A percentile compares a stretch with the other conserved stretches of the same genome.
Conservation (phyloP, 2,329 filamentous ascomycete genomes). For the Tolypocladium ophioglossoides region DNA sequence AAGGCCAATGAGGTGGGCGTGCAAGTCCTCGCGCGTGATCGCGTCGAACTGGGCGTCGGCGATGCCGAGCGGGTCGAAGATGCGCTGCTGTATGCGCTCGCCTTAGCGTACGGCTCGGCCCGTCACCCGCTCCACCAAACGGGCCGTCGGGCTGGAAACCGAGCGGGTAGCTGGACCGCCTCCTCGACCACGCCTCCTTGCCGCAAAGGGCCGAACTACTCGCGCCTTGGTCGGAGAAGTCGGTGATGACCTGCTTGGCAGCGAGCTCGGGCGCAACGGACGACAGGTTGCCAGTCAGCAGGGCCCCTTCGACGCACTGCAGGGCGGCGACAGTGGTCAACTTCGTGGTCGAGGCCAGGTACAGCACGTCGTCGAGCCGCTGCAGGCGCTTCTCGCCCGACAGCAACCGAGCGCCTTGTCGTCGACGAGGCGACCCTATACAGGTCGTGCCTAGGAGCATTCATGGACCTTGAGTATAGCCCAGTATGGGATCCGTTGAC, state of each 20-base stretch:
- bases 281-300: slow-evolving; percentile 33
- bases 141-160: slow-evolving; percentile 33
- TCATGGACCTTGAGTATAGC: no score
- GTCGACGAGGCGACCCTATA: slow-evolving; percentile 25
- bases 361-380: slow-evolving; percentile 24
- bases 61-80: slow-evolving; percentile 27
- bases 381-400: slow-evolving; percentile 27
- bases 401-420: slow-evolving; percentile 28
- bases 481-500: no score
- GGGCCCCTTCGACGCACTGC: slow-evolving; percentile 43
- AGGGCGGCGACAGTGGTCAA: slow-evolving; percentile 40
- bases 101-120: slow-evolving; percentile 24
- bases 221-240: slow-evolving; percentile 29
- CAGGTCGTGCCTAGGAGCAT: no score
- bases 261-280: slow-evolving; percentile 36
- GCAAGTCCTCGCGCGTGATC: slow-evolving; percentile 24
- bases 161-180: slow-evolving; percentile 29
- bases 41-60: slow-evolving; percentile 26
- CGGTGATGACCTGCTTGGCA: slow-evolving; percentile 33
- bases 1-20: slow-evolving; percentile 22
- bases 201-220: slow-evolving; percentile 15
- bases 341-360: slow-evolving; percentile 27
- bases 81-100: slow-evolving; percentile 23
- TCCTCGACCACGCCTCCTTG: slow-evolving; percentile 25
- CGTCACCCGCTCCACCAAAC: slow-evolving; percentile 29